Evolutionary conservation across 371 early-diverging fungal genomes (phyloP).

Genomic region (Rhizopus delemar): DNA sequence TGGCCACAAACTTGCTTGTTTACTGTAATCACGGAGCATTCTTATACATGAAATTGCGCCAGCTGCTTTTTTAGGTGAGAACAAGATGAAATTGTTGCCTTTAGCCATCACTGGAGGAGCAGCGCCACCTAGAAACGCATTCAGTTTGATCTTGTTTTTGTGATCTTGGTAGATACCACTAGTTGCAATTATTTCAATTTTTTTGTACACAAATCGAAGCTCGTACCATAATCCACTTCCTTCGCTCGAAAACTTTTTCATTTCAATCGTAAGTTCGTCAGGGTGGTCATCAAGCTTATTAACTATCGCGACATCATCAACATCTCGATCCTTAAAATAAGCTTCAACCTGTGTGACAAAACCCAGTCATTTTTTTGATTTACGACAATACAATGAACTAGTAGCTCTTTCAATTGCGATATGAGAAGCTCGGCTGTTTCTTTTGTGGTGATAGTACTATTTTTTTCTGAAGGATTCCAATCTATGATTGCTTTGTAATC

Average conservation of each 20-base stretch:
- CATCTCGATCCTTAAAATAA: neutral
- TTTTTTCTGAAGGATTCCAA: slow-evolving; percentile 1
- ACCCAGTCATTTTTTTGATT: slow-evolving; percentile 7
- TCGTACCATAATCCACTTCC: slow-evolving; percentile 4
- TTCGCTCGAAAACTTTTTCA: neutral
- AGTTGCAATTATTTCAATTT: slow-evolving; percentile 2
- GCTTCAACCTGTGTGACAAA: slow-evolving; percentile 6
- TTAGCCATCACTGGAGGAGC: slow-evolving; percentile 14
- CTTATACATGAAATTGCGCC: neutral
- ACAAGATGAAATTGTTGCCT: neutral
- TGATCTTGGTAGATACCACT: neutral
- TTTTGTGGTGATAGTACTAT: neutral
- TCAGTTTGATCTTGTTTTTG: neutral
- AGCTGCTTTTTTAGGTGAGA: neutral
- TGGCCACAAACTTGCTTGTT: neutral
- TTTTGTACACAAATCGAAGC: neutral
- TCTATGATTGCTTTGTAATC: neutral
- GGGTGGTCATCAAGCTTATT: neutral
- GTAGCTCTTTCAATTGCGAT: neutral
- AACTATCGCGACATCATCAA: slow-evolving; percentile 2
- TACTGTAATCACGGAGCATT: neutral
- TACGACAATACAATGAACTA: neutral
- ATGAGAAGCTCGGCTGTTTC: neutral
- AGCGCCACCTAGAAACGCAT: slow-evolving; percentile 1
- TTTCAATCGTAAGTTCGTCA: neutral